A percentile compares a stretch with the other conserved stretches of the same genome.
Conservation (phyloP, 139 green algal species). For the Volvox reticuliferus region DNA sequence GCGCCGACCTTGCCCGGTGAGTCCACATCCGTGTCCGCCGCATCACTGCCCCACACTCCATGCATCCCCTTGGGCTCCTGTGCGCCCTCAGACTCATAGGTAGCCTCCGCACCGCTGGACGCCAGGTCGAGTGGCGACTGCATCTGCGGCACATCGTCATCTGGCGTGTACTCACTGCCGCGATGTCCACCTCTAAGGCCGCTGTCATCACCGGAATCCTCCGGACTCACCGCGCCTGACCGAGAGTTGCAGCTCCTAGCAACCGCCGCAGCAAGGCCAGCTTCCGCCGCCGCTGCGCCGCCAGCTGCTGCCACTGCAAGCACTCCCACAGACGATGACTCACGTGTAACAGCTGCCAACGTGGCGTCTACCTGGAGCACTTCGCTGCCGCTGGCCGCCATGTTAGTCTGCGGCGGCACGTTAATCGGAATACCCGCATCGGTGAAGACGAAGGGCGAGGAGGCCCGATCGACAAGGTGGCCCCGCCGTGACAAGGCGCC, state of each 20-base stretch:
- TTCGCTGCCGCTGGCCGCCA: background rate
- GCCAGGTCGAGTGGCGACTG: slow-evolving; percentile 1
- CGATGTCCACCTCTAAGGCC: background rate
- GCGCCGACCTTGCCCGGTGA: background rate
- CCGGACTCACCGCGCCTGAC: too few species aligned
- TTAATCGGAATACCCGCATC: slow-evolving; percentile 6
- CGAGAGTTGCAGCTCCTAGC: too few species aligned
- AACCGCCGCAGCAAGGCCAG: background rate
- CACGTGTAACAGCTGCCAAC: background rate
- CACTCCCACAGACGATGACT: background rate
- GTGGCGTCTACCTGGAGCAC: background rate
- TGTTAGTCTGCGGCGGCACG: background rate
- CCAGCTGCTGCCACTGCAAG: background rate
- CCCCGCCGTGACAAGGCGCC: background rate
- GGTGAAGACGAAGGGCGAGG: slow-evolving; percentile 38
- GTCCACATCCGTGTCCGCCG: background rate
- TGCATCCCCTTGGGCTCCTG: background rate
- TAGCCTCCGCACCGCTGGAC: background rate
- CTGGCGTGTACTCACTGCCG: background rate
- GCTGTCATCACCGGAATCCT: background rate
- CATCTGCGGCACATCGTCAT: slow-evolving; percentile 40
- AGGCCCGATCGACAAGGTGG: slow-evolving; percentile 17
- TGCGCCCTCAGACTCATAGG: background rate
- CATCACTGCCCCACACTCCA: background rate
- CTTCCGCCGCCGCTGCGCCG: background rate